These are phyloP conservation scores for Cystobasidium sp. DNA, from an alignment of 1,284 basidiomycete genomes.

Conservation along the genomic window DNA sequence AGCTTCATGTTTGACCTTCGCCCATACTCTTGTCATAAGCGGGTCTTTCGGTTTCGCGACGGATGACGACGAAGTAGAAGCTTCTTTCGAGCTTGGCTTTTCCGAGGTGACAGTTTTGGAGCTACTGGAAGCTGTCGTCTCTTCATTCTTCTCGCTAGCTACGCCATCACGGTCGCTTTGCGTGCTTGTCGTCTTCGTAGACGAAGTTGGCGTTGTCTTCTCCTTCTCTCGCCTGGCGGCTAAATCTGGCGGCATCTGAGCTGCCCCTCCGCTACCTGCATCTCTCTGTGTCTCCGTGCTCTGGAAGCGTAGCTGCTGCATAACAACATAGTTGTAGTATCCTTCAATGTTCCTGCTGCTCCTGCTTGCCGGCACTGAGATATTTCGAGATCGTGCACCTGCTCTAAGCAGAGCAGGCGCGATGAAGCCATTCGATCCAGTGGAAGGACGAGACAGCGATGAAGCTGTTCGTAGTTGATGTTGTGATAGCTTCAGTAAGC, in stretches of 20 bases:
- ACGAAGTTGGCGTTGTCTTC: conserved; percentile 11
- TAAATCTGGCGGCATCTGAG: background rate
- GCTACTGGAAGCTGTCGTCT: conserved; percentile 1
- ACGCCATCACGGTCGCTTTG: conserved; percentile 3
- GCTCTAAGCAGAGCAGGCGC: conserved; percentile 14
- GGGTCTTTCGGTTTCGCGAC: conserved; percentile 41
- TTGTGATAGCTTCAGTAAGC: conserved; percentile 3
- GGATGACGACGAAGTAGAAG: conserved; percentile 27
- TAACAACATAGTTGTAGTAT: background rate
- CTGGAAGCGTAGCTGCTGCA: conserved; percentile 15
- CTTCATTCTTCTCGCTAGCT: conserved; percentile 1
- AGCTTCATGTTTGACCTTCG: conserved; percentile 92
- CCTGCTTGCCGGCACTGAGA: background rate
- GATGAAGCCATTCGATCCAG: conserved; percentile 7
- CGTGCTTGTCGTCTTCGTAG: conserved; percentile 14
- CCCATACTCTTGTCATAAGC: conserved; percentile 65
- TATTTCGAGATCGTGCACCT: conserved; percentile 3
- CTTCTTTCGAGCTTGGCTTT: conserved; percentile 1
- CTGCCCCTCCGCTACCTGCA: background rate
- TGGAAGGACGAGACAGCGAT: background rate
- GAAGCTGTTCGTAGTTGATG: background rate
- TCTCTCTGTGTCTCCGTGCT: conserved; percentile 11
- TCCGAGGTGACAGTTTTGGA: background rate
- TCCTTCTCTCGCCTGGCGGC: background rate
- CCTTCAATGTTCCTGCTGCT: background rate